Percentiles rank a stretch among this genome's conserved stretches.
Conservation (phyloP, 768 basidiomycete genomes). For the Xerocomus spinulosus region DNA sequence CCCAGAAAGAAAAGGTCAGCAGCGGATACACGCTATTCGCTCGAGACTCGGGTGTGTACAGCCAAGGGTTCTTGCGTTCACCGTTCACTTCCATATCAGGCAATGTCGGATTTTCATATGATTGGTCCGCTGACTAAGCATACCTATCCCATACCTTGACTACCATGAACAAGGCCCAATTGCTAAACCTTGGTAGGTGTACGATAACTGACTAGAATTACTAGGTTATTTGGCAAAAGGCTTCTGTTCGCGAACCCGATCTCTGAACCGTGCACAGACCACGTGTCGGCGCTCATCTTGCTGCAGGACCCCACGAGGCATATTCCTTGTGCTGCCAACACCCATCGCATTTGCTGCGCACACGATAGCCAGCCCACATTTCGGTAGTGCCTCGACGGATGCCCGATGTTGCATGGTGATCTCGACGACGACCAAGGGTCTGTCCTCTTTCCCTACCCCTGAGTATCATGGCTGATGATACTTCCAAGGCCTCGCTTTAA, state of each 20-base stretch:
- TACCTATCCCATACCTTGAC: too few species aligned
- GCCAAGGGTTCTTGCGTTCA: constrained; percentile 6
- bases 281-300: constrained; percentile 26
- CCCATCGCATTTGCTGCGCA: constrained; percentile 3
- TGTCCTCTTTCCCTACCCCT: not conserved
- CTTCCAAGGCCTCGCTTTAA: constrained; percentile 21
- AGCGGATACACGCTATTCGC: too few species aligned
- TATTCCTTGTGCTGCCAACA: not conserved
- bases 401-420: constrained; percentile 26
- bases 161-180: too few species aligned
- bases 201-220: too few species aligned
- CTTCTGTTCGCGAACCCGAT: not conserved
- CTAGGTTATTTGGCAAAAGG: too few species aligned
- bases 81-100: constrained; percentile 16
- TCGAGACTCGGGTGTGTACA: too few species aligned
- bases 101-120: constrained; percentile 20
- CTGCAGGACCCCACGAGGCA: constrained; percentile 28
- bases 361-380: not conserved
- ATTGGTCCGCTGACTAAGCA: constrained; percentile 30
- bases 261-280: constrained; percentile 17
- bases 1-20: too few species aligned
- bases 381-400: constrained; percentile 10
- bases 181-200: too few species aligned
- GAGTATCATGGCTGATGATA: constrained; percentile 1
- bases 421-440: constrained; percentile 29